Evolutionary conservation across 768 basidiomycete genomes (phyloP).

Genomic region (Lentinula guzmanii): DNA sequence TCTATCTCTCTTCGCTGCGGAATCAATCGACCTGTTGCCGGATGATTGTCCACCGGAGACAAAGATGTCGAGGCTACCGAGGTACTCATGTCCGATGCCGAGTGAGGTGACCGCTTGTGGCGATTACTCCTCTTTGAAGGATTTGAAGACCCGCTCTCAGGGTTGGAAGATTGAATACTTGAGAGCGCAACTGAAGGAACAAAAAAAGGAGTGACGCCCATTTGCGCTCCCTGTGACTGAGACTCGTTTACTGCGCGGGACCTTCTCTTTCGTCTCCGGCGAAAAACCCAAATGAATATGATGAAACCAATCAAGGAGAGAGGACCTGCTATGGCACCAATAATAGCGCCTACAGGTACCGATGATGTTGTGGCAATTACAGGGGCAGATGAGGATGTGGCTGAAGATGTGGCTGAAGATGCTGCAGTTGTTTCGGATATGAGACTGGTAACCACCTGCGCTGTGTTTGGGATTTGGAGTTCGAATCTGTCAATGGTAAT

Average conservation of each 20-base stretch:
- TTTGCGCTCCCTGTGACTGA: background rate
- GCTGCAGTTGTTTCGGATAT: background rate
- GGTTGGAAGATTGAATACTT: background rate
- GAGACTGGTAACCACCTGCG: background rate
- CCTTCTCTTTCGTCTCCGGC: conserved; percentile 7
- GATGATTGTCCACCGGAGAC: background rate
- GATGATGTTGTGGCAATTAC: background rate
- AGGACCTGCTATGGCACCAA: conserved; percentile 37
- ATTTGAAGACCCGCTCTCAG: background rate
- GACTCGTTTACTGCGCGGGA: background rate
- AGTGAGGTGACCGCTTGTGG: background rate
- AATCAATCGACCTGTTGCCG: background rate
- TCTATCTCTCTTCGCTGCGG: conserved; percentile 14
- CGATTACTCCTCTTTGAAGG: no score
- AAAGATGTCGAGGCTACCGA: background rate
- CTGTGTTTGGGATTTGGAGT: conserved; percentile 13
- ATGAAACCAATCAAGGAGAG: conserved; percentile 21
- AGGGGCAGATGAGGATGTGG: background rate
- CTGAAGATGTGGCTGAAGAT: background rate
- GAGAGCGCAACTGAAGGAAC: background rate
- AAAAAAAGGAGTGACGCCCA: background rate
- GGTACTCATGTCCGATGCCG: background rate
- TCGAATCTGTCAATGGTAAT: conserved; percentile 22
- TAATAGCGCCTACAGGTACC: conserved; percentile 25
- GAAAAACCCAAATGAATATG: conserved; percentile 17